phyloP scores from a whole-genome alignment of 768 basidiomycete genomes.

The Panus rudis region DNA sequence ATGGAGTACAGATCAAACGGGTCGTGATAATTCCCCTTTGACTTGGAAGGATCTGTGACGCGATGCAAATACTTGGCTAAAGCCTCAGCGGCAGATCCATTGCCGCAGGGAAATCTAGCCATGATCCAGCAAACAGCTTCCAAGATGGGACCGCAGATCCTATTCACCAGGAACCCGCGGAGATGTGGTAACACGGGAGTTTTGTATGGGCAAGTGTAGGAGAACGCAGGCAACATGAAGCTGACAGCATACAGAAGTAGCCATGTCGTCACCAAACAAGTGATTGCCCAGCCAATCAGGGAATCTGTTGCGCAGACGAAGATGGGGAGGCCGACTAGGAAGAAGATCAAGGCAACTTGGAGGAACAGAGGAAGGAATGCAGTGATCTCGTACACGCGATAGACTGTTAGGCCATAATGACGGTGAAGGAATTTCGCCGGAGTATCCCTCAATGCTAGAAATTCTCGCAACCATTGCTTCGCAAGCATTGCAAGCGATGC shows the following conservation, averaged over 20 bases:
- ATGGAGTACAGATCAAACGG: too few relatives aligned
- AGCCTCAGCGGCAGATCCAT: too few relatives aligned
- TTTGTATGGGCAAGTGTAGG: slow-evolving; percentile 2
- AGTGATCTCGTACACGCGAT: slow-evolving; percentile 1
- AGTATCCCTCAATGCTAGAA: slow-evolving; percentile 2
- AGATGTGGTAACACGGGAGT: too few relatives aligned
- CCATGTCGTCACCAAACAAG: not conserved
- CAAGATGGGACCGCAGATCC: too few relatives aligned
- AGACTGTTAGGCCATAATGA: not conserved
- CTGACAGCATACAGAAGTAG: not conserved
- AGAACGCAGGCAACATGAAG: slow-evolving; percentile 2
- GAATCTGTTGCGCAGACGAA: slow-evolving; percentile 1
- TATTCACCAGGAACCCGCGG: too few relatives aligned
- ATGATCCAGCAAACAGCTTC: too few relatives aligned
- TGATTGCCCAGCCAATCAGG: not conserved
- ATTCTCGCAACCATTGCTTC: slow-evolving; percentile 6
- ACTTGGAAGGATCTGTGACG: too few relatives aligned
- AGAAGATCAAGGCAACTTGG: slow-evolving; percentile 1
- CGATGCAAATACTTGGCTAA: too few relatives aligned
- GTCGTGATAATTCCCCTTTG: too few relatives aligned
- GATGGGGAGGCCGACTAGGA: slow-evolving; percentile 2
- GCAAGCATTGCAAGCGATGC: slow-evolving; percentile 3
- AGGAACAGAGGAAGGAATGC: slow-evolving; percentile 3
- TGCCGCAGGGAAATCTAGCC: too few relatives aligned
- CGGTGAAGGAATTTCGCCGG: slow-evolving; percentile 2